These are phyloP conservation scores for Colletotrichum simmondsii DNA, from an alignment of 2,329 filamentous ascomycete species.

Conservation along the genomic window DNA sequence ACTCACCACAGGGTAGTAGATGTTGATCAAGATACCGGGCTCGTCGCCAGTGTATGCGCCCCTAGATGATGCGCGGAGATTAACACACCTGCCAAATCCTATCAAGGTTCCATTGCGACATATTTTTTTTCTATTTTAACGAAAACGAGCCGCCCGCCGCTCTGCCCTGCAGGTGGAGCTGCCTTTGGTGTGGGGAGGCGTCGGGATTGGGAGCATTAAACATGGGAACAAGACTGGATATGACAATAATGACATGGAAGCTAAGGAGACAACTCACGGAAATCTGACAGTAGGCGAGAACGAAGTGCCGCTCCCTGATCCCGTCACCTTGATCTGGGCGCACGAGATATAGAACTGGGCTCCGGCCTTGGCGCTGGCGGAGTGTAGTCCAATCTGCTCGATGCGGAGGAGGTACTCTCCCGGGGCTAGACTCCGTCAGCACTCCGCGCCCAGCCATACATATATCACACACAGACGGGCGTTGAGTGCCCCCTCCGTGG, in stretches of 20 bases:
- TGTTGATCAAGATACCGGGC: slow-evolving; percentile 34
- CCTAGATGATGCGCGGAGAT: not conserved
- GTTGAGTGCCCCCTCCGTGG: too few relatives aligned
- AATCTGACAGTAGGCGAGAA: slow-evolving; percentile 29
- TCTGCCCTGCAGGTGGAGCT: not conserved
- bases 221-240: not conserved
- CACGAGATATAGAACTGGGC: slow-evolving; percentile 52
- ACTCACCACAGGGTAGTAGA: slow-evolving; percentile 33
- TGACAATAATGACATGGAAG: too few relatives aligned
- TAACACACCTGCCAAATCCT: not conserved
- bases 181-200: not conserved
- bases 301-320: slow-evolving; percentile 13
- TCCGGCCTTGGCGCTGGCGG: slow-evolving; percentile 43
- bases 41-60: slow-evolving; percentile 28
- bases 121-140: not conserved
- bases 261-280: slow-evolving; percentile 7
- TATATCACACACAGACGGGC: not conserved
- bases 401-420: slow-evolving; percentile 48
- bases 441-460: not conserved
- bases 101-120: too few relatives aligned
- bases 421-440: not conserved
- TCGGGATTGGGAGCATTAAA: not conserved
- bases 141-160: not conserved
- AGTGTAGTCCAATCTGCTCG: slow-evolving; percentile 50
- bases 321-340: slow-evolving; percentile 44